Evolutionary conservation across 73 alveolate genomes (phyloP).

Genomic region (Symbiodinium natans): DNA sequence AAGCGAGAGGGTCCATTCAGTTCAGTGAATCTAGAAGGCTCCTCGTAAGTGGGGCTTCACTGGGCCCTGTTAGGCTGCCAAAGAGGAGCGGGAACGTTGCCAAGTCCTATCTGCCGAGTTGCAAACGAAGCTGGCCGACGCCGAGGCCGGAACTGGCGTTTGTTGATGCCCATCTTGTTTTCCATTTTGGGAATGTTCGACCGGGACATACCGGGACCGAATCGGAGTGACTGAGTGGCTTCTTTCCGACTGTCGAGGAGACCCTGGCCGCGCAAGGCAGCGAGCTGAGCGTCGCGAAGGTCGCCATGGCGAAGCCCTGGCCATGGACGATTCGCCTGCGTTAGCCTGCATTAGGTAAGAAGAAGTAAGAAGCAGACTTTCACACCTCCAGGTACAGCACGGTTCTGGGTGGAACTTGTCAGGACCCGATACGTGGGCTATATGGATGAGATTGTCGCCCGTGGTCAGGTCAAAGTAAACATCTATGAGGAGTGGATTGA

Average conservation of each 20-base stretch:
- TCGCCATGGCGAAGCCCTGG: slow-evolving; percentile 29
- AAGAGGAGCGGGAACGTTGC: not conserved
- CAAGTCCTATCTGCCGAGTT: not conserved
- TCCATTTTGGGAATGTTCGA: too few relatives aligned
- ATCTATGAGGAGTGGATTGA: slow-evolving; percentile 21
- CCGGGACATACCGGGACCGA: too few relatives aligned
- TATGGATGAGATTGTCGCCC: slow-evolving; percentile 25
- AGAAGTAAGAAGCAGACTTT: too few relatives aligned
- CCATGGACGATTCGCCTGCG: not conserved
- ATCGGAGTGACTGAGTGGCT: too few relatives aligned
- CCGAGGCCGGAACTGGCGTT: not conserved
- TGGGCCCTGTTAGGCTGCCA: not conserved
- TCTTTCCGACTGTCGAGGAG: not conserved
- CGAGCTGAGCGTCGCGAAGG: slow-evolving; percentile 9
- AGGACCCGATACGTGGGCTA: slow-evolving; percentile 5
- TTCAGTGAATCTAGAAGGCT: not conserved
- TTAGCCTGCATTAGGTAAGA: too few relatives aligned
- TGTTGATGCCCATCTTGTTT: too few relatives aligned
- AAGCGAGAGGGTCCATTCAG: not conserved
- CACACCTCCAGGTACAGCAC: too few relatives aligned
- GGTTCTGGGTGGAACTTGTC: too few relatives aligned
- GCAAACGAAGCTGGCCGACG: not conserved
- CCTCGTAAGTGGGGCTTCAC: not conserved
- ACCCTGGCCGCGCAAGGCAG: not conserved
- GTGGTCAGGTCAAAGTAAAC: slow-evolving; percentile 23